Evolutionary conservation across 2,329 filamentous ascomycete genomes (phyloP).

Genomic region (Paecilomyces formosus): DNA sequence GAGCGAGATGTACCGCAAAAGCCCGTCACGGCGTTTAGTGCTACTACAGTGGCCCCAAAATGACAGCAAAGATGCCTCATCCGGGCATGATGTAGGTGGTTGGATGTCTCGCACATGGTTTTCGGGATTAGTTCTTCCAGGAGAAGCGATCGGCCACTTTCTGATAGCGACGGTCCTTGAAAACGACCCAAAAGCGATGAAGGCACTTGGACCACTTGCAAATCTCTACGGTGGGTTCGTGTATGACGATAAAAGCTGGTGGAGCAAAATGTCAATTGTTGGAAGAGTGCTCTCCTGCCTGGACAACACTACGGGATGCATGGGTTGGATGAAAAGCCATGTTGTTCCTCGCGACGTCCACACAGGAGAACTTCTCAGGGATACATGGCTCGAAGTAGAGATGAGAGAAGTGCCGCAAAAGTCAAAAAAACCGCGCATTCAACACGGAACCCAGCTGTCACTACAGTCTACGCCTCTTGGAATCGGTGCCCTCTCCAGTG

Average conservation of each 20-base stretch:
- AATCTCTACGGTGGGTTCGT: conserved; percentile 50
- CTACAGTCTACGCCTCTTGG: conserved; percentile 35
- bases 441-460: conserved; percentile 31
- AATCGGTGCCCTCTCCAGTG: conserved; percentile 27
- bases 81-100: conserved; percentile 33
- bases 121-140: conserved; percentile 48
- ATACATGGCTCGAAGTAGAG: conserved; percentile 46
- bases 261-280: conserved; percentile 51
- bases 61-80: conserved; percentile 5
- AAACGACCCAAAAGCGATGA: conserved; percentile 44
- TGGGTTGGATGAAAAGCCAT: conserved; percentile 47
- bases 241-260: conserved; percentile 45
- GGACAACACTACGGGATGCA: conserved; percentile 40
- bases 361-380: conserved; percentile 18
- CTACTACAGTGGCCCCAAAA: conserved; percentile 13
- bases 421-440: conserved; percentile 35
- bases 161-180: conserved; percentile 51
- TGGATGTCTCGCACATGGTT: conserved; percentile 52
- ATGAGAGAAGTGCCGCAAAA: conserved; percentile 22
- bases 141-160: conserved; percentile 46
- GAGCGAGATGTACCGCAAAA: conserved; percentile 24
- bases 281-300: conserved; percentile 45
- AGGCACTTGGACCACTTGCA: conserved; percentile 41
- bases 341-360: conserved; percentile 30
- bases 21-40: conserved; percentile 18